Conservation (phyloP, 345 rosid genomes). For the Eucalyptus cloeziana region DNA sequence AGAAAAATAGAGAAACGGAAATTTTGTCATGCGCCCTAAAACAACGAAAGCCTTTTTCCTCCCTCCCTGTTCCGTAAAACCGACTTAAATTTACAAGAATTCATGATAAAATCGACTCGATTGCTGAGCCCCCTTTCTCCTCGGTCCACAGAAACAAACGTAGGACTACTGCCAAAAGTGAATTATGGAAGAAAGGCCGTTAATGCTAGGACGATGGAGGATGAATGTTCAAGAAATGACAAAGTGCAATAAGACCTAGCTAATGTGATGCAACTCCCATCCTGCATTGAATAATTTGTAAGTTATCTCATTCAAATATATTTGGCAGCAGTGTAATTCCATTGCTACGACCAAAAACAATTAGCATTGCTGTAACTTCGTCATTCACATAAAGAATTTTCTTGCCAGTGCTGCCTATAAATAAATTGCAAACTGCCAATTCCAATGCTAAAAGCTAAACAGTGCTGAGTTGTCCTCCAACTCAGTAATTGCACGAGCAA, state of each 20-base stretch:
- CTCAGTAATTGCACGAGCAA: not conserved
- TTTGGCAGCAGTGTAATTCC: not conserved
- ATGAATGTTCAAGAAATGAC: not conserved
- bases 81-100: not conserved
- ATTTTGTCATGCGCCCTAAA: not conserved
- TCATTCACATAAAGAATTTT: not conserved
- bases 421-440: not conserved
- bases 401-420: not conserved
- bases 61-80: not conserved
- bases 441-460: not conserved
- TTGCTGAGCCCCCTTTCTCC: no score
- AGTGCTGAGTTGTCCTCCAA: not conserved
- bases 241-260: not conserved
- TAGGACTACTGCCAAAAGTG: no score
- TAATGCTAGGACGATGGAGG: not conserved
- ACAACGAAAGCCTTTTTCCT: not conserved
- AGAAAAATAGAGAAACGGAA: no score
- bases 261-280: not conserved
- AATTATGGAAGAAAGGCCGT: not conserved
- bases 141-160: no score
- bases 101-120: not conserved
- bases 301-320: not conserved
- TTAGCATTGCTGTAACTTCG: not conserved
- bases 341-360: not conserved
- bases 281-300: not conserved